These are phyloP conservation scores for Neurospora cerealis DNA, from an alignment of 495 filamentous ascomycete genomes.

Conservation along the genomic window DNA sequence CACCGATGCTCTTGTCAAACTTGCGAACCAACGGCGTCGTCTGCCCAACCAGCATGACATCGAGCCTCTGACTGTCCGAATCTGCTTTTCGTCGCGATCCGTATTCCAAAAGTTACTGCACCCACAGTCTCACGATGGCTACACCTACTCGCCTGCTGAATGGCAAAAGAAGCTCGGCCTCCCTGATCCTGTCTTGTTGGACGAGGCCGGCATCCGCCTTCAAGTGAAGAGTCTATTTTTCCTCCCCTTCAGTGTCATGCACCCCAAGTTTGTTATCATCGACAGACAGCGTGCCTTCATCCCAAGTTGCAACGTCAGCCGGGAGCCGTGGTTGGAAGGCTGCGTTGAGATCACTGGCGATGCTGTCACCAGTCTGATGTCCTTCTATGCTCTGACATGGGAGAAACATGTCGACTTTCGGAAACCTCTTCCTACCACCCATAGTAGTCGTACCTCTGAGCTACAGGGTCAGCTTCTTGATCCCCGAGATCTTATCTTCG, in stretches of 20 bases:
- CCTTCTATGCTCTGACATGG: conserved; percentile 55
- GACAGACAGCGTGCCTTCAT: conserved; percentile 51
- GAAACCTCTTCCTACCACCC: not conserved
- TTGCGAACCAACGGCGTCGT: conserved; percentile 34
- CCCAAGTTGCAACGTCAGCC: conserved; percentile 67
- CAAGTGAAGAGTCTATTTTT: conserved; percentile 62
- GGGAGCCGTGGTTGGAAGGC: conserved; percentile 67
- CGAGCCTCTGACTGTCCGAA: conserved; percentile 11
- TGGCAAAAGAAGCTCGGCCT: conserved; percentile 52
- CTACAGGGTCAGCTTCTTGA: not conserved
- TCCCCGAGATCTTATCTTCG: not conserved
- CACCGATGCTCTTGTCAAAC: conserved; percentile 33
- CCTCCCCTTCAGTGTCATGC: conserved; percentile 64
- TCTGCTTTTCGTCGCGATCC: conserved; percentile 55
- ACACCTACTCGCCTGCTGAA: conserved; percentile 42
- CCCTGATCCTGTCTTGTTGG: conserved; percentile 40
- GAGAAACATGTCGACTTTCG: conserved; percentile 11
- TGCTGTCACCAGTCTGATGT: conserved; percentile 41
- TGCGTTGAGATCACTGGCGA: conserved; percentile 50
- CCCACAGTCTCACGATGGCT: conserved; percentile 43
- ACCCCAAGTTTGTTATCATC: conserved; percentile 65
- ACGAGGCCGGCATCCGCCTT: conserved; percentile 45
- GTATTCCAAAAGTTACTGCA: conserved; percentile 62
- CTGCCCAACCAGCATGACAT: conserved; percentile 11
- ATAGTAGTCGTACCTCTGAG: not conserved